Evolutionary conservation across 495 filamentous ascomycete genomes (phyloP), one percentile per base, ranked within the genome.

Genomic region (Penicillium manginii): DNA sequence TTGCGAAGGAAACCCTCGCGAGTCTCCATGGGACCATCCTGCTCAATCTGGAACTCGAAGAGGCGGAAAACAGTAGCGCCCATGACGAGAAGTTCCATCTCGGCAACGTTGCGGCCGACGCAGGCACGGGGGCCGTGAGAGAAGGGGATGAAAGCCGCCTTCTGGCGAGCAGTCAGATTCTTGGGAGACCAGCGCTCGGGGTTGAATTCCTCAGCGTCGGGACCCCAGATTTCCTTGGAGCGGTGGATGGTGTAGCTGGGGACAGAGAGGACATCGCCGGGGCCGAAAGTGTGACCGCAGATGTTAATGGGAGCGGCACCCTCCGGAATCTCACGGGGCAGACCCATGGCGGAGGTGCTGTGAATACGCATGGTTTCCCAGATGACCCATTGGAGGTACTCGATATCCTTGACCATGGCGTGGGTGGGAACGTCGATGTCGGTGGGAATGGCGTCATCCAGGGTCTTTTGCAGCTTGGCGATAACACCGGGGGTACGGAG

Each of bases 291-390:
- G 61, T 88, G 84, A 18, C 84, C 78, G 37, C 65, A 63, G 63
- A 87, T 74, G 11, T 73, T 73, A 55, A 88, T 67, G 45, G 84
- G 84, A 3, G 75, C 56, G 19, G 83, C 80, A 46, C 80, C 86
- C 0, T 78, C 63, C 8, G 91, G 91, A 22, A 96, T 86, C 64
- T 90, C 76, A 4, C 93, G 88, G 2, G 93, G 92, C 1, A 98
- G 89, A 32, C 92, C 92, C 69, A 96, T 89, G 32, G 89, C 87
- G 4, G 92, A 93, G 12, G 93, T 96, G 56, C 84, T 88, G 83
- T 97, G 93, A 73, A 91, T 88, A 58, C 93, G 91, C 68, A 97
- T 85, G 14, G 91, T 92, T 74, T 98, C 93, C 73, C 88, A 88
- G 73, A 97, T 91, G 42, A 96, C 88, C 58, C 80, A 84, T 59